Conservation (phyloP, 2,329 filamentous ascomycete genomes). For the Fusarium nematophilum region DNA sequence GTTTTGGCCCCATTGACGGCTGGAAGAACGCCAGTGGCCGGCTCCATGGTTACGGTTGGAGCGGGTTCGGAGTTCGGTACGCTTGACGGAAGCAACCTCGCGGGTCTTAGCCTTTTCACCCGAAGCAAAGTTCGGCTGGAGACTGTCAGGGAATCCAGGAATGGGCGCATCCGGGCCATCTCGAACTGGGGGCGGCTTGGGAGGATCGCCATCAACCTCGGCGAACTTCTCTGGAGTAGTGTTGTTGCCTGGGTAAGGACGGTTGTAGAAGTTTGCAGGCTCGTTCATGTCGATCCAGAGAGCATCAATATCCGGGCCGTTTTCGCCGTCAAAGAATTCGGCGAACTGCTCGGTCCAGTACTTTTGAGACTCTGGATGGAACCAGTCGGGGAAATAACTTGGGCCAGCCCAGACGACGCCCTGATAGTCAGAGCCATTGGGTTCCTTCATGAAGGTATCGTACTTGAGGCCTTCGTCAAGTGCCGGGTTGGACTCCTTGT, state of each 20-base stretch:
- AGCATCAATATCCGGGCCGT: constrained; percentile 79
- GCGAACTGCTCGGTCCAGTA: constrained; percentile 79
- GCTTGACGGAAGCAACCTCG: background rate
- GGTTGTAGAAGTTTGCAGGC: constrained; percentile 48
- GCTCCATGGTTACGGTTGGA: constrained; percentile 6
- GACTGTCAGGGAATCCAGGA: constrained; percentile 40
- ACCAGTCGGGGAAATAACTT: constrained; percentile 81
- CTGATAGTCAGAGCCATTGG: constrained; percentile 65
- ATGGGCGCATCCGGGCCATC: constrained; percentile 43
- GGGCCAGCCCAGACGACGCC: constrained; percentile 85
- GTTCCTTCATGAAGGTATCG: constrained; percentile 59
- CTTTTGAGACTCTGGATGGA: constrained; percentile 67
- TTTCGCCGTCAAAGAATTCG: constrained; percentile 70
- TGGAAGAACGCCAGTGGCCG: constrained; percentile 25
- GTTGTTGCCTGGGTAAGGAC: constrained; percentile 53
- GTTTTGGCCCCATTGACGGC: constrained; percentile 28
- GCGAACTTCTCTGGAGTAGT: constrained; percentile 49
- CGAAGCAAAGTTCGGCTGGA: constrained; percentile 31
- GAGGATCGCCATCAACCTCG: constrained; percentile 61
- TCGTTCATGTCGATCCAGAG: constrained; percentile 79
- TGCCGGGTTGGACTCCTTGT: constrained; percentile 55
- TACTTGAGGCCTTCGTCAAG: constrained; percentile 53
- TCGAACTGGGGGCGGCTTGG: constrained; percentile 70
- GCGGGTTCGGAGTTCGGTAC: background rate
- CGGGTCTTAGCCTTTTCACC: background rate